Evolutionary conservation across 495 filamentous ascomycete species (phyloP), one percentile per base, ranked within the genome.

Genomic region (Penicillium lividum): DNA sequence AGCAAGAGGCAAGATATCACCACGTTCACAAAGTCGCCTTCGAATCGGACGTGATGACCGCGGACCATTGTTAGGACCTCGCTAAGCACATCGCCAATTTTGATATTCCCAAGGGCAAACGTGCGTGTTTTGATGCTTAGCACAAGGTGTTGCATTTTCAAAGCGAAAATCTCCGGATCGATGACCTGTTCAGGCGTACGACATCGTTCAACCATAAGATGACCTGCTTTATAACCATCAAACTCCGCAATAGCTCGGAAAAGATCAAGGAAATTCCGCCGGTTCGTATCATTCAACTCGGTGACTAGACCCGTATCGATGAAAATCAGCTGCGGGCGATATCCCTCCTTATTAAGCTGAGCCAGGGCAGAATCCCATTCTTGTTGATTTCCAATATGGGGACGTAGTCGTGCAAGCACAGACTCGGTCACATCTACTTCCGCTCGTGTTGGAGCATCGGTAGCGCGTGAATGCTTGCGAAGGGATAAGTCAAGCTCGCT

Each of bases 1-100:
- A 99, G 79, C 2, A 99, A 79, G 38, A 99, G 78, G 49, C 97
- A 97, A 33, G 89, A 93, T 53, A 99, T 89, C 16, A 99, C 93
- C 3, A 99, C 94, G 66, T 99, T 99, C 54, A 98, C 93, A 71
- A 97, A 99, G 68, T 99, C 95, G 3, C 95, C 95, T 67, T 98
- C 95, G 33, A 99, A 83, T 8, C 95, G 83, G 3, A 99, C 95
- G 66, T 99, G 95, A 68, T 99, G 93, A 15, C 78, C 77, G 30
- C 95, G 85, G 45, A 99, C 95, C 93, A 99, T 98, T 42, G 78
- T 78, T 28, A 99, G 76, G 7, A 98, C 93, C 57, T 96, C 83
- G 61, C 91, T 91, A 13, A 99, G 72, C 28, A 99, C 88, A 65
- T 99, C 95, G 1, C 94, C 95, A 63, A 99, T 97, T 73, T 90